These are phyloP conservation scores for Suillus luteus DNA, from an alignment of 768 basidiomycete species.

Conservation along the genomic window DNA sequence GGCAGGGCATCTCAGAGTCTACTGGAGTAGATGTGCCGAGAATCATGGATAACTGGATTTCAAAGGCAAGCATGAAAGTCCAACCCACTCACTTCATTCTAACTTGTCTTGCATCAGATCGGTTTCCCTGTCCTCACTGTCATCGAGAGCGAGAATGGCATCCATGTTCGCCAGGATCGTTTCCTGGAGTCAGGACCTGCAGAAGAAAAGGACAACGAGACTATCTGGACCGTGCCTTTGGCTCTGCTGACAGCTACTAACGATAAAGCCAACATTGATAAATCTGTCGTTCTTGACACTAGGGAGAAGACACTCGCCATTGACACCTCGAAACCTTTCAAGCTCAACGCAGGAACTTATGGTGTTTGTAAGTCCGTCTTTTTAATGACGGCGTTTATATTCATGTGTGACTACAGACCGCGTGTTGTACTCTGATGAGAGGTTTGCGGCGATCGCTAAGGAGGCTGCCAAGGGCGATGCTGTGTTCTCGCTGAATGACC, in stretches of 20 bases:
- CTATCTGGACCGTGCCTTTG: constrained; percentile 63
- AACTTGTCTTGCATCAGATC: constrained; percentile 36
- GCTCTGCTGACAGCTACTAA: constrained; percentile 40
- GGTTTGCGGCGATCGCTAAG: constrained; percentile 73
- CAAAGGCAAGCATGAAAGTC: constrained; percentile 49
- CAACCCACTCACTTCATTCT: neutral
- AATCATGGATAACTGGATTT: constrained; percentile 92
- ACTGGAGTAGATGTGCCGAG: constrained; percentile 72
- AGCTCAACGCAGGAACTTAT: constrained; percentile 86
- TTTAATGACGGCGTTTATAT: constrained; percentile 5
- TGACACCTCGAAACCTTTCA: constrained; percentile 79
- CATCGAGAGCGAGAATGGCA: constrained; percentile 68
- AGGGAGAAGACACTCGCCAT: constrained; percentile 69
- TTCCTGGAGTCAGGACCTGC: constrained; percentile 87
- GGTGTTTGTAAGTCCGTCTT: constrained; percentile 74
- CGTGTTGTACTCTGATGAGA: constrained; percentile 81
- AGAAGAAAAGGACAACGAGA: constrained; percentile 82
- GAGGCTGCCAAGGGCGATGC: constrained; percentile 72
- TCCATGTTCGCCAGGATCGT: constrained; percentile 85
- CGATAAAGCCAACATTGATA: constrained; percentile 63
- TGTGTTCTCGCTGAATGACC: constrained; percentile 78
- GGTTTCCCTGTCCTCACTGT: constrained; percentile 93
- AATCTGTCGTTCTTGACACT: constrained; percentile 60
- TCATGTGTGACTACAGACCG: constrained; percentile 53
- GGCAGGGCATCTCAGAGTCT: constrained; percentile 80